Evolutionary conservation across 371 early-diverging fungal genomes (phyloP).

Genomic region (Aphelidium insulamus): DNA sequence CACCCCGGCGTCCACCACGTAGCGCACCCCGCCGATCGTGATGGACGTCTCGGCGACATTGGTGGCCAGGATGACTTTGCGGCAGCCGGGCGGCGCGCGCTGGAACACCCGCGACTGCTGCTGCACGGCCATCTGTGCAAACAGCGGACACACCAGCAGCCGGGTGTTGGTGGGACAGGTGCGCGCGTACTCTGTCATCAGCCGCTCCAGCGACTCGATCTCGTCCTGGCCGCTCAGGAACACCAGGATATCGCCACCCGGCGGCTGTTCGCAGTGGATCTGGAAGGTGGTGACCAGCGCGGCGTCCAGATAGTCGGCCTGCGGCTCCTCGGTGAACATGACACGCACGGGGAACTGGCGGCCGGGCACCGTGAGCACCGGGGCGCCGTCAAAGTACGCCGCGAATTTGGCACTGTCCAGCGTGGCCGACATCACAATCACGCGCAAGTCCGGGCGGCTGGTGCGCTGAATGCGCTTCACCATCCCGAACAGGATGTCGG

Average conservation of each 20-base stretch:
- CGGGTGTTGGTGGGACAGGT: conserved; percentile 7
- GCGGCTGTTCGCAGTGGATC: conserved; percentile 60
- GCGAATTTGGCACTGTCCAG: conserved; percentile 79
- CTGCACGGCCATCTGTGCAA: conserved; percentile 16
- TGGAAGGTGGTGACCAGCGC: conserved; percentile 65
- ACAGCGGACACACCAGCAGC: conserved; percentile 19
- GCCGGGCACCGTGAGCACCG: conserved; percentile 60
- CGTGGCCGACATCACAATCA: conserved; percentile 95
- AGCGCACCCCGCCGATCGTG: conserved; percentile 56
- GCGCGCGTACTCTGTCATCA: conserved; percentile 32
- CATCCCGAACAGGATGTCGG: conserved; percentile 92
- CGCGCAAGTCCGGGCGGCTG: not conserved
- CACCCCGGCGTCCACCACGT: conserved; percentile 54
- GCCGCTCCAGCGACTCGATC: conserved; percentile 63
- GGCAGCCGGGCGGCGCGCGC: conserved; percentile 16
- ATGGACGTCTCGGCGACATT: conserved; percentile 82
- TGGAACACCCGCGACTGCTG: conserved; percentile 31
- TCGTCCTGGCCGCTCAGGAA: conserved; percentile 89
- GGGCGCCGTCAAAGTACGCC: conserved; percentile 56
- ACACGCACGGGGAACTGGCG: conserved; percentile 71
- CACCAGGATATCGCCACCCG: conserved; percentile 75
- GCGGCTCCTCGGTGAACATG: conserved; percentile 46
- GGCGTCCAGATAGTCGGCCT: conserved; percentile 75
- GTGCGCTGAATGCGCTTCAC: conserved; percentile 54
- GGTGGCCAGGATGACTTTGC: conserved; percentile 61